Base-by-base conservation (phyloP, 1,284 basidiomycete species). In the Schizophyllum commune region DNA sequence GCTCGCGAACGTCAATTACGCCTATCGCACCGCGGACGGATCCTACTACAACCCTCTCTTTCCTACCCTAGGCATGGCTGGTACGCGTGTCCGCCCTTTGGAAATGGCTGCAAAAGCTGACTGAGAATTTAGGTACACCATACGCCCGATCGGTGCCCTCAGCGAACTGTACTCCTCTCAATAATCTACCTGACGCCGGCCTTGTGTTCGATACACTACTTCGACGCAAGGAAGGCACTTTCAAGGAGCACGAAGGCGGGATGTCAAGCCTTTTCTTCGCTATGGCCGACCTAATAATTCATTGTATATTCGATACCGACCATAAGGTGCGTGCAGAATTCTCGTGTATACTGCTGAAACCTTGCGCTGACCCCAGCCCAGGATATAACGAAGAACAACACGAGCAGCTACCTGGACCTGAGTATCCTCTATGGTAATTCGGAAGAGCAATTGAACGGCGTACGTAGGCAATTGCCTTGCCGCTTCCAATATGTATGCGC, bases 401-500 rank as follows among this genome's bases (percentile, higher is more conserved):
- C 85, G 1, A 87, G 84, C 65, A 88, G 85, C 64, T 94, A 94
- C 70, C 78, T 94, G 32, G 91, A 94, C 67, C 72, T 94, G 32
- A 86, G 85, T 66, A 81, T 89, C 7, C 73, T 94, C 4, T 94
- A 94, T 65, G 91, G 91, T 1, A 83, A 70, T 69, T 83, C 75
- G 51, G 72, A 81, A 54, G 69, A 69, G 1, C 75, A 86, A 55
- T 74, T 83, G 8, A 68, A 82, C n/a, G n/a, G n/a, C n/a, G n/a
- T n/a, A n/a, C n/a, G n/a, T n/a, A n/a, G n/a, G n/a, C n/a, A n/a
- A n/a, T n/a, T n/a, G n/a, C n/a, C n/a, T n/a, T n/a, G n/a, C n/a
- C n/a, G n/a, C n/a, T n/a, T n/a, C n/a, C n/a, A n/a, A n/a, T 47
- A 11, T 47, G 3, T 13, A 2, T 17, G 39, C 39, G 3, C 3